Evolutionary conservation across 257 asterid species (phyloP).

Genomic region (Forsythia suspensa): DNA sequence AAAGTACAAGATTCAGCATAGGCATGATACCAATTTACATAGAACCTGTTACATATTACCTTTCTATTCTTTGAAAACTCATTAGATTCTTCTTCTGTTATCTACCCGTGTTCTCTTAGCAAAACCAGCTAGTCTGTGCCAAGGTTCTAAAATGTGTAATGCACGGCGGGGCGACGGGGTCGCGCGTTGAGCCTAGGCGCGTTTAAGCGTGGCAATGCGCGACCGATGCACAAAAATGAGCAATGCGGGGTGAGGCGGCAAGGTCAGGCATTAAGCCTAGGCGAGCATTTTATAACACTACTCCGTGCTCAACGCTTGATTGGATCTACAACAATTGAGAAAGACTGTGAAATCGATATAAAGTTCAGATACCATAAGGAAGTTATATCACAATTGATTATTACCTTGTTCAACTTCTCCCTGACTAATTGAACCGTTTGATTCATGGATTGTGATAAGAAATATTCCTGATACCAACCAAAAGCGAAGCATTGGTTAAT

Average conservation of each 20-base stretch:
- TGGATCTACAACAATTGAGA: constrained; percentile 42
- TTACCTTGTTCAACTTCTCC: constrained; percentile 75
- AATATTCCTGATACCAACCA: constrained; percentile 58
- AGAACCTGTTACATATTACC: constrained; percentile 7
- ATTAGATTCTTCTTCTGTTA: constrained; percentile 72
- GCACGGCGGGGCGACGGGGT: no score
- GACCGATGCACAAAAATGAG: no score
- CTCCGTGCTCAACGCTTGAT: constrained; percentile 41
- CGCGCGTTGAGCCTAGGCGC: no score
- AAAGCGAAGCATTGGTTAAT: not conserved
- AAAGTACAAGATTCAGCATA: not conserved
- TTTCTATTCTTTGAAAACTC: not conserved
- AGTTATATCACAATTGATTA: not conserved
- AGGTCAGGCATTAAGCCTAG: no score
- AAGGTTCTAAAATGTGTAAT: no score
- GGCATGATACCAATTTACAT: not conserved
- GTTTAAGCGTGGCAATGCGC: no score
- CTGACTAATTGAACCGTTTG: constrained; percentile 74
- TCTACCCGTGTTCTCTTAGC: constrained; percentile 64
- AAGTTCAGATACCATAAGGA: not conserved
- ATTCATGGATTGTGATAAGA: constrained; percentile 77
- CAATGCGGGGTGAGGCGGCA: no score
- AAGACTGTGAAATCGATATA: constrained; percentile 1
- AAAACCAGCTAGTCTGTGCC: constrained; percentile 51
- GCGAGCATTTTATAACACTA: no score